Base-by-base conservation (phyloP, 83 land plant genomes). In the Thuja plicata region DNA sequence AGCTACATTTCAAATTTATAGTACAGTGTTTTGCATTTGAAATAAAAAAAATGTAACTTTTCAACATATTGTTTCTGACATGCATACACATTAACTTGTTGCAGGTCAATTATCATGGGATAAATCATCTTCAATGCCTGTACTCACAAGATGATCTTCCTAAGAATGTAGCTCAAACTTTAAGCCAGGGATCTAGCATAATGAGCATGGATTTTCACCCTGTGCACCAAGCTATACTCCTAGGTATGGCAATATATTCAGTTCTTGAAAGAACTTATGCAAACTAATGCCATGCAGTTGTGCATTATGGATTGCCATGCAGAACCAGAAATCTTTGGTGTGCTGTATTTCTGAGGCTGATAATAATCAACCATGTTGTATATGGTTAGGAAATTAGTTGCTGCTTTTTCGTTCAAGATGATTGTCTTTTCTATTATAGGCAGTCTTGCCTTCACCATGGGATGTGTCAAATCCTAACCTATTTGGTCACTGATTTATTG, bases 131-230 rank as follows among this genome's bases (percentile, higher is more conserved):
- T 32, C 96, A 91, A 66, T 46, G 87, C 16, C 52, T 89, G 81
- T 89, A 90, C 85, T 88, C 94, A 50, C 89, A 88, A 8, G 97
- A 95, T 86, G 97, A 96, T 78, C 90, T 96, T 91, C 97, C 96
- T 1, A 96, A 92, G 90, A 91, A 91, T 85, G 93, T 94, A 15
- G 91, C 92, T 16, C 60, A 89, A 48, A 92, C 93, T 50, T 85
- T 96, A 57, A 93, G 84, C 88, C 97, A 96, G 81, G 95, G 96
- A 10, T 95, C 96, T 43, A 52, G 90, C 91, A 88, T 90, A 16
- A 95, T 92, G 92, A 96, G 97, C 96, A 92, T 96, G 97, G 97
- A 96, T 90, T 96, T 96, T 87, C 97, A 96, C 91, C 97, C 97
- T 57, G 70, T 89, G 8, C 96, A 95, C 73, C 97, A 93, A 80